Evolutionary conservation across 345 rosid species (phyloP), one percentile per base, ranked within the genome.

Genomic region (Orychophragmus violaceus): DNA sequence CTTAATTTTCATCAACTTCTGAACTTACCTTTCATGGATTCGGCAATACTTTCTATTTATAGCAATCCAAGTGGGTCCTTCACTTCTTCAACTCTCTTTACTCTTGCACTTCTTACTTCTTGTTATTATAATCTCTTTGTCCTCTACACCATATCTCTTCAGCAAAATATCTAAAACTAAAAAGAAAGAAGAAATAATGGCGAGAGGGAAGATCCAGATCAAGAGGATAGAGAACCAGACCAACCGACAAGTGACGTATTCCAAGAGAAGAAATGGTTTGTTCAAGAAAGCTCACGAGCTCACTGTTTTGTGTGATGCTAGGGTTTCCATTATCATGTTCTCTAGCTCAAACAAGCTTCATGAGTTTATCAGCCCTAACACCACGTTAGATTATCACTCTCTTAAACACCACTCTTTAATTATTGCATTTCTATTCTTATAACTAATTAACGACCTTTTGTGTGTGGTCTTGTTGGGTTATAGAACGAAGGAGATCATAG

Each of bases 191-290:
- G 19, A 37, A 14, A 27, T 1, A 19, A 89, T 87, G 95, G 85
- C 90, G 70, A 74, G 95, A 69, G 95, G 92, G 39, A 84, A 86
- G 90, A 87, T 83, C 80, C 87, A 87, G 89, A 90, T 90, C 85
- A 85, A 80, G 87, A 83, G 77, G 76, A 90, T 86, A 29, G 95
- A 87, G 87, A 90, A 87, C 85, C 62, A 85, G n/a, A 90, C 95
- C 8, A 87, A 80, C 80, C 71, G 96, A 75, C 94, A 89, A 58
- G 89, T 87, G 51, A 89, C 96, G 24, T 89, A 74, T 66, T 84
- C 92, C 7, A 87, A 84, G 78, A 69, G 97, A 63, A 71, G 92
- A 71, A 87, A 79, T 46, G 92, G 95, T 32, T 78, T 90, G 41
- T 85, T 85, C 87, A 85, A 90, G 88, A 90, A 87, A 65, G 97